Conservation (phyloP, 2,329 filamentous ascomycete species). For the Trichoderma sp. region DNA sequence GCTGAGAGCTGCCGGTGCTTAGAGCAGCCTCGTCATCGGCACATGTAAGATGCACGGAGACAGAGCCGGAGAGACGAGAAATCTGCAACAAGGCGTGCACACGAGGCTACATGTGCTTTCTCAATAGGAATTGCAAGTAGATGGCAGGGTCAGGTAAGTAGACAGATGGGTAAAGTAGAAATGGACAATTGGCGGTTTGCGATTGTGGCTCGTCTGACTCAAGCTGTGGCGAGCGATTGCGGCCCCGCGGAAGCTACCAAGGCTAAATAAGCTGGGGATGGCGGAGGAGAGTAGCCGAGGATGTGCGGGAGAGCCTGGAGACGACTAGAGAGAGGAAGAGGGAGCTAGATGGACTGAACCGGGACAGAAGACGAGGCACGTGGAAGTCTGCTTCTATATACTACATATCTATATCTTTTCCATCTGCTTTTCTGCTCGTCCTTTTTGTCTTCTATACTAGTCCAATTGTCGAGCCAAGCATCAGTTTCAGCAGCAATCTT, state of each 20-base stretch:
- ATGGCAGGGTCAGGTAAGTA: too few species aligned
- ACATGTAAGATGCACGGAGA: constrained; percentile 6
- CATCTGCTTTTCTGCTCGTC: too few species aligned
- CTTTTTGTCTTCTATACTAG: too few species aligned
- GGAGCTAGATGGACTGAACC: background rate
- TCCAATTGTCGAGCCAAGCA: too few species aligned
- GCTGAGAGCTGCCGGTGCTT: constrained; percentile 1
- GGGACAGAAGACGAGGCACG: background rate
- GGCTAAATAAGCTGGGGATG: constrained; percentile 18
- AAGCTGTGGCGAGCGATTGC: constrained; percentile 31
- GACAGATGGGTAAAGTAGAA: too few species aligned
- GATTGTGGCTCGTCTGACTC: constrained; percentile 31
- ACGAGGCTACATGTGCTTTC: too few species aligned
- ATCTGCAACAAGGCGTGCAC: background rate
- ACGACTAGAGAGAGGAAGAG: background rate
- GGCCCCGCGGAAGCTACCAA: constrained; percentile 31
- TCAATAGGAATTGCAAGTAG: too few species aligned
- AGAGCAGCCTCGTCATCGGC: constrained; percentile 4
- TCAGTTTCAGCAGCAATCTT: too few species aligned
- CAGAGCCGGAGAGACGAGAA: background rate
- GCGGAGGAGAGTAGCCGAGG: constrained; percentile 20
- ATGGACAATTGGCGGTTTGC: background rate
- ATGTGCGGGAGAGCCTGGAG: constrained; percentile 14
- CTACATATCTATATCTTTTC: background rate
- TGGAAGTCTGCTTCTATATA: background rate